Percentiles rank a stretch among this genome's conserved stretches.
Evolutionary conservation across 257 asterid genomes (phyloP).

Genomic region (Petunia axillaris): DNA sequence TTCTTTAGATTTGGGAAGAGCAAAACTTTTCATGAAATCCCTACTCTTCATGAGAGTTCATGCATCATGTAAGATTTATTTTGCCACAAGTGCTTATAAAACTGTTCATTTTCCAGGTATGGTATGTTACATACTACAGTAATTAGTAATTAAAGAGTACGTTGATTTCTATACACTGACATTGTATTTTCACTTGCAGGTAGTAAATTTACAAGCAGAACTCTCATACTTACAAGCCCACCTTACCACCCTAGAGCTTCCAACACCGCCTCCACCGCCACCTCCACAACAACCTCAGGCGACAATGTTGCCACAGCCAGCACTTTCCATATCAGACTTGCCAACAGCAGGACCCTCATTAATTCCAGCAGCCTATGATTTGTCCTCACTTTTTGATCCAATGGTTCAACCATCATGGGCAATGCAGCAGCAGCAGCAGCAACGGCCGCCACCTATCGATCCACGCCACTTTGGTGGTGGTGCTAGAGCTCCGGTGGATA

Average conservation of each 20-base stretch:
- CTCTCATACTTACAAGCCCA: slow-evolving; percentile 77
- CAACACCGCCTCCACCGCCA: slow-evolving; percentile 57
- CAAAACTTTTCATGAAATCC: background rate
- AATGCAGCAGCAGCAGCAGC: slow-evolving; percentile 52
- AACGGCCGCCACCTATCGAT: slow-evolving; percentile 40
- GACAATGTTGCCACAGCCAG: slow-evolving; percentile 37
- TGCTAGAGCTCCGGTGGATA: slow-evolving; percentile 13
- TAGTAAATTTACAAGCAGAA: slow-evolving; percentile 79
- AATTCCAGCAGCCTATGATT: slow-evolving; percentile 58
- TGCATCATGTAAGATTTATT: background rate
- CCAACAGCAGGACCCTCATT: slow-evolving; percentile 43
- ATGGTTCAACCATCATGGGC: slow-evolving; percentile 59
- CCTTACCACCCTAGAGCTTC: slow-evolving; percentile 77
- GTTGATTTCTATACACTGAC: background rate
- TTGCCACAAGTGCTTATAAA: background rate
- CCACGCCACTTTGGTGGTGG: slow-evolving; percentile 17
- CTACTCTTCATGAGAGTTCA: background rate
- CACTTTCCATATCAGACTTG: slow-evolving; percentile 58
- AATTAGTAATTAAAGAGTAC: too few relatives aligned
- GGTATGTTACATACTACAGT: background rate
- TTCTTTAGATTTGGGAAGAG: background rate
- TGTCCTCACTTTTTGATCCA: slow-evolving; percentile 68
- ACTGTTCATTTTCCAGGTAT: slow-evolving; percentile 7
- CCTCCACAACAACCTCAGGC: slow-evolving; percentile 38
- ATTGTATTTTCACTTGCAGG: slow-evolving; percentile 41